Evolutionary conservation across 176 grass and related monocot species (phyloP), one percentile per base, ranked within the genome.

Genomic region (Musa itinerans): DNA sequence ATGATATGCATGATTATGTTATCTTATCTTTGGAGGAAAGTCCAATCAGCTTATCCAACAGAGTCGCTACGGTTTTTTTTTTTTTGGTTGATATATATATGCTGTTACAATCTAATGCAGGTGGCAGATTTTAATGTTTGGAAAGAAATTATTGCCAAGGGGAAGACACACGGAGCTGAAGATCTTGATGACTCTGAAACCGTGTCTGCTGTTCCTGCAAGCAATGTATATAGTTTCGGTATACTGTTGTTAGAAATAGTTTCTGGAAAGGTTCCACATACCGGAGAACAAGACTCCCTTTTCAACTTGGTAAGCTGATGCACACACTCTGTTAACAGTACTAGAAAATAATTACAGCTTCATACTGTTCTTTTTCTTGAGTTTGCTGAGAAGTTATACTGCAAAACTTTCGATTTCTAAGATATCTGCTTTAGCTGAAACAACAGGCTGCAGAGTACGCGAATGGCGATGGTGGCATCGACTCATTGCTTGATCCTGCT

Each of bases 181-280:
- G 66, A 86, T 65, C 51, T 76, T 78, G 77, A 85, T 69, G 63
- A 85, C 72, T 71, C 81, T 76, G 86, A 86, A 49, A 76, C 73
- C 16, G 61, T 82, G 61, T 72, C 81, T 82, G 80, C 86, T 14
- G 91, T 92, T 80, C 83, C 83, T 84, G 84, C 89, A 80, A 92
- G 89, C 50, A 99, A 99, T 81, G 82, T 94, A 23, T 94, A 81
- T 81, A 94, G 84, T 82, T 99, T 99, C 77, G 95, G 95, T 80
- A 54, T 89, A 62, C 74, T 99, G 76, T 71, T 99, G 79, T 83
- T 99, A 54, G 95, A 99, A 86, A 90, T 99, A 54, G 87, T 99
- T 78, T 99, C 95, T 76, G 90, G 91, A 84, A 94, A 87, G 79
- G 78, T 84, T 62, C 85, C 74, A n/a, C 83, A 92, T 80, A 84